These are phyloP conservation scores for Aspergillus texensis DNA, from an alignment of 2,329 filamentous ascomycete genomes.

Conservation along the genomic window DNA sequence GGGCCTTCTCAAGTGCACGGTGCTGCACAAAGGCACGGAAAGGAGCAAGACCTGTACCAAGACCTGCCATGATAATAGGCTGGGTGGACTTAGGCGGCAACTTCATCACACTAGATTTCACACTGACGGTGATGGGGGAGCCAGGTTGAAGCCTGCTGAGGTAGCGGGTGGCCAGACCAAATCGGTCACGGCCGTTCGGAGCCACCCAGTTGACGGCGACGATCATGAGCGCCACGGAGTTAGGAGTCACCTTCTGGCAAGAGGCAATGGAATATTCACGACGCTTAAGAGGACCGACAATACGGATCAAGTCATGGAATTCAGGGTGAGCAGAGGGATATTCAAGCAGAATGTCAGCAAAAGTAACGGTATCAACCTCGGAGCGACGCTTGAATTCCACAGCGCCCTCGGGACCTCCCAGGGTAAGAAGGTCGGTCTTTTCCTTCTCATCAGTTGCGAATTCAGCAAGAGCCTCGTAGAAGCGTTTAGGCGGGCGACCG, in stretches of 20 bases:
- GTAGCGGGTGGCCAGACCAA: conserved; percentile 91
- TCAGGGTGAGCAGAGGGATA: conserved; percentile 85
- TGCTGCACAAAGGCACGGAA: conserved; percentile 99
- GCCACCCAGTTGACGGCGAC: conserved; percentile 97
- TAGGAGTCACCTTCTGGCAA: conserved; percentile 90
- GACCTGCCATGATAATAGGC: conserved; percentile 97
- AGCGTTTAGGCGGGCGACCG: conserved; percentile 93
- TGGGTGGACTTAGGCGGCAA: conserved; percentile 84
- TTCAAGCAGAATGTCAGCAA: conserved; percentile 85
- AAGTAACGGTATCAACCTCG: conserved; percentile 90
- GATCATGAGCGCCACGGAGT: conserved; percentile 89
- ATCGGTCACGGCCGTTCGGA: conserved; percentile 80
- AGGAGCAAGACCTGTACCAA: conserved; percentile 97
- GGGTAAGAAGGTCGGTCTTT: conserved; percentile 74
- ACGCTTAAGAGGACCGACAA: conserved; percentile 90
- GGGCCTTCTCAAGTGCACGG: conserved; percentile 95
- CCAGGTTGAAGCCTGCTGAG: conserved; percentile 76
- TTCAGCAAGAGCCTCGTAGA: conserved; percentile 90
- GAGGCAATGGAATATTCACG: conserved; percentile 99
- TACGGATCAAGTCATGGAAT: conserved; percentile 85
- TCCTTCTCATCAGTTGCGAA: conserved; percentile 82
- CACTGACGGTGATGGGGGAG: conserved; percentile 80
- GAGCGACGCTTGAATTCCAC: conserved; percentile 89
- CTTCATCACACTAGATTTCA: conserved; percentile 99
- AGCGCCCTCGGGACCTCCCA: conserved; percentile 78